These are phyloP conservation scores for Coniochaeta sp. DNA, from an alignment of 2,329 filamentous ascomycete species.

Conservation along the genomic window DNA sequence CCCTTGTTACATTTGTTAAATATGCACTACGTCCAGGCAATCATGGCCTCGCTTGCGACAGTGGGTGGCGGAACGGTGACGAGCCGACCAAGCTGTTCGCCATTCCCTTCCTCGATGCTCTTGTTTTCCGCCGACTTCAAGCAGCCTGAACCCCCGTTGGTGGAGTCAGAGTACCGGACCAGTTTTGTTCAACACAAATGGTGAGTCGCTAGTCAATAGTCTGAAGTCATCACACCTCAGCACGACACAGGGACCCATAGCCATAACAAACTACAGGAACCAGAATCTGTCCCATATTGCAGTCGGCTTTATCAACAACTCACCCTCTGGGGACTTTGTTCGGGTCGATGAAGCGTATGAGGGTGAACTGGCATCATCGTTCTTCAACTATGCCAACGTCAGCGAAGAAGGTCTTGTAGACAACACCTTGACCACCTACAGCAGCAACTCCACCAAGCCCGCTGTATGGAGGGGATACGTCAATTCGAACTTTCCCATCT, in stretches of 20 bases:
- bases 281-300: not conserved
- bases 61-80: not conserved
- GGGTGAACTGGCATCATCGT: not conserved
- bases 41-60: too few species aligned
- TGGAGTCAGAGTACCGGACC: not conserved
- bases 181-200: not conserved
- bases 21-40: too few species aligned
- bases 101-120: not conserved
- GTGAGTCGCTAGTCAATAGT: too few species aligned
- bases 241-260: too few species aligned
- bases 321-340: not conserved
- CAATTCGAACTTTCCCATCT: not conserved
- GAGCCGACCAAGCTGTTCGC: not conserved
- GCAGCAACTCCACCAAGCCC: not conserved
- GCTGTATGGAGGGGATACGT: not conserved
- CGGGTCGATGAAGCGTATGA: not conserved
- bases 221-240: not conserved
- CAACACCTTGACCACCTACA: not conserved
- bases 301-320: not conserved
- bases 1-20: too few species aligned
- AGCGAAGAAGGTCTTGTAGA: not conserved
- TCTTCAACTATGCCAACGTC: not conserved
- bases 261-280: not conserved
- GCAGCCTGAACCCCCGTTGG: not conserved
- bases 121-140: not conserved